phyloP scores from a whole-genome alignment of 495 filamentous ascomycete species.

The Daldinia decipiens region DNA sequence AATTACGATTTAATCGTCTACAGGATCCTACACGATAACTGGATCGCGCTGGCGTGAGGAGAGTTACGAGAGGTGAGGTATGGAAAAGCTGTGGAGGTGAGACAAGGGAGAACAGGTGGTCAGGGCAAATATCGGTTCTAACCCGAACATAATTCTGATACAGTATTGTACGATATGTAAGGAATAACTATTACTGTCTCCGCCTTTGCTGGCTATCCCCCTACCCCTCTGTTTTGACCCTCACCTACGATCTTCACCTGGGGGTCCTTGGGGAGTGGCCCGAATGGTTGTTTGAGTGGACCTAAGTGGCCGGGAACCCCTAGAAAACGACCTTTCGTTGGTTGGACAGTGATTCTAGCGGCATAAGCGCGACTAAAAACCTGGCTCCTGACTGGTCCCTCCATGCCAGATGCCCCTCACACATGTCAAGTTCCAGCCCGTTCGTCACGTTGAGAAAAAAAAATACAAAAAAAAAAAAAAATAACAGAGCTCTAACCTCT shows the following conservation, averaged over 20 bases:
- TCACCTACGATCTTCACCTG: constrained; percentile 46
- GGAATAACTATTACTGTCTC: constrained; percentile 5
- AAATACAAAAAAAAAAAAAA: background rate
- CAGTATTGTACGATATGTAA: constrained; percentile 10
- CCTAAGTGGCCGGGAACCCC: constrained; percentile 39
- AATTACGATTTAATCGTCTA: constrained; percentile 29
- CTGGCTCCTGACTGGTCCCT: constrained; percentile 32
- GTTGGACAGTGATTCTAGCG: constrained; percentile 41
- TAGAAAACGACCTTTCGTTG: constrained; percentile 35
- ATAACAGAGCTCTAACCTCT: constrained; percentile 33
- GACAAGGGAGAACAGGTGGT: constrained; percentile 26
- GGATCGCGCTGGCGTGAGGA: constrained; percentile 20
- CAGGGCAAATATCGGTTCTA: constrained; percentile 17
- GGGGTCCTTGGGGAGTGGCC: constrained; percentile 38
- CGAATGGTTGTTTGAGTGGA: constrained; percentile 41
- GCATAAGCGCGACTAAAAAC: constrained; percentile 44
- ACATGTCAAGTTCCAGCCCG: constrained; percentile 39
- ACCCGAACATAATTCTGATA: constrained; percentile 34
- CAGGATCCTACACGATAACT: constrained; percentile 31
- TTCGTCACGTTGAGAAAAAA: constrained; percentile 36
- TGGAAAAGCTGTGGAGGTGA: constrained; percentile 20
- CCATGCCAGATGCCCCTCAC: constrained; percentile 38
- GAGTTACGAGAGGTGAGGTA: constrained; percentile 35
- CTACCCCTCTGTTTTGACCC: constrained; percentile 24
- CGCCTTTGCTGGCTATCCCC: constrained; percentile 16